Conservation (phyloP, 257 asterid genomes). For the Primulina tabacum region DNA sequence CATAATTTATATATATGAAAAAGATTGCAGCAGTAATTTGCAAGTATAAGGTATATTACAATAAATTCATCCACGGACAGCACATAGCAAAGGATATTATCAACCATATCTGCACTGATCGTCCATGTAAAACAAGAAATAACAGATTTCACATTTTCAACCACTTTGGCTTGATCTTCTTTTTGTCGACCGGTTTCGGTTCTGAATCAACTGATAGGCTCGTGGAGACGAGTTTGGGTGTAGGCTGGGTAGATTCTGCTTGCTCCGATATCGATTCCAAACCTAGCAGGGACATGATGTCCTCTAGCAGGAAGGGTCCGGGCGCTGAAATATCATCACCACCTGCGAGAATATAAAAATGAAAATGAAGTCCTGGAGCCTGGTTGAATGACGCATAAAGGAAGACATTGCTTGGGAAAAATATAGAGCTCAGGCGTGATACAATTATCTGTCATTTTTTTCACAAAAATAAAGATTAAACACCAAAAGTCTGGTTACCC, state of each 20-base stretch:
- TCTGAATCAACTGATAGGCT: constrained; percentile 39
- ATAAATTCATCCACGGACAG: not conserved
- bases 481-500: too few relatives aligned
- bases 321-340: constrained; percentile 37
- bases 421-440: too few relatives aligned
- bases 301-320: constrained; percentile 75
- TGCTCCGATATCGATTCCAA: constrained; percentile 47
- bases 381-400: too few relatives aligned
- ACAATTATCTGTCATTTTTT: too few relatives aligned
- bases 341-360: constrained; percentile 38
- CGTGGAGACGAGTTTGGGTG: constrained; percentile 27
- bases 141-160: constrained; percentile 62
- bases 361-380: not conserved
- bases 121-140: constrained; percentile 12
- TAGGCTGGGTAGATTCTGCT: constrained; percentile 38
- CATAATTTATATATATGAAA: too few relatives aligned
- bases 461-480: too few relatives aligned
- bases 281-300: constrained; percentile 72
- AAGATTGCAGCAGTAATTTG: too few relatives aligned
- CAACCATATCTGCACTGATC: constrained; percentile 9
- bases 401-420: not conserved
- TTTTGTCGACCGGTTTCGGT: constrained; percentile 62
- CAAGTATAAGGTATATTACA: too few relatives aligned
- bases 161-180: constrained; percentile 90
- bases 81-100: not conserved